These are phyloP conservation scores for Penicillium salamii DNA, from an alignment of 495 filamentous ascomycete species.

Conservation along the genomic window DNA sequence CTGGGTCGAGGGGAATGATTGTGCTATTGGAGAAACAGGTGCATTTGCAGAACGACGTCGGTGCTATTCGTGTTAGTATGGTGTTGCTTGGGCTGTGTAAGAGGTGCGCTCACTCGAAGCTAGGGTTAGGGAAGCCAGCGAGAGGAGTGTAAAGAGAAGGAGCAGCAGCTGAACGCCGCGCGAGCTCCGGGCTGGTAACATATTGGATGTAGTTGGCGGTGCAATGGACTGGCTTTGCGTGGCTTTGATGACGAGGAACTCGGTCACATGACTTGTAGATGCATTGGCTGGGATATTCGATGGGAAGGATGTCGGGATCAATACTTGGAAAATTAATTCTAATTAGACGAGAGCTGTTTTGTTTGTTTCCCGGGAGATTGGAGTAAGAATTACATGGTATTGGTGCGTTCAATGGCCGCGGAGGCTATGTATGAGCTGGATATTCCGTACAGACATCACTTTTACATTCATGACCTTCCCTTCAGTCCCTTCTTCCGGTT, in stretches of 20 bases:
- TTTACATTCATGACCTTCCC: constrained; percentile 33
- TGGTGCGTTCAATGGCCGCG: neutral
- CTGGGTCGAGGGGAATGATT: constrained; percentile 61
- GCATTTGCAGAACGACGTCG: constrained; percentile 96
- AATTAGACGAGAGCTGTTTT: neutral
- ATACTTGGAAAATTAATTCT: no score
- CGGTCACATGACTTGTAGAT: constrained; percentile 7
- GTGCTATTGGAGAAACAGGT: constrained; percentile 90
- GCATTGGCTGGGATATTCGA: neutral
- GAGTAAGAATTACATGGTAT: neutral
- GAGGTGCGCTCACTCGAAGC: constrained; percentile 31
- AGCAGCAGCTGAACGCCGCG: constrained; percentile 14
- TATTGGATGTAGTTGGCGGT: constrained; percentile 7
- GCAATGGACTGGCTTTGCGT: neutral
- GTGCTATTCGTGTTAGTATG: constrained; percentile 26
- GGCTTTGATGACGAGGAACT: constrained; percentile 13
- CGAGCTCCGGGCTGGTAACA: constrained; percentile 3
- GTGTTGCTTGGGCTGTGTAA: neutral
- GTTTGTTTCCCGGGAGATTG: neutral
- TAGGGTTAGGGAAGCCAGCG: constrained; percentile 21
- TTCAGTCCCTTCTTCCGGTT: constrained; percentile 62
- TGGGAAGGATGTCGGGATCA: no score
- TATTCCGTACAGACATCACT: neutral
- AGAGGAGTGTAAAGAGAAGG: constrained; percentile 23
- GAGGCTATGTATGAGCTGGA: neutral